phyloP scores from a whole-genome alignment of 768 basidiomycete species.

The Suillus bovinus region DNA sequence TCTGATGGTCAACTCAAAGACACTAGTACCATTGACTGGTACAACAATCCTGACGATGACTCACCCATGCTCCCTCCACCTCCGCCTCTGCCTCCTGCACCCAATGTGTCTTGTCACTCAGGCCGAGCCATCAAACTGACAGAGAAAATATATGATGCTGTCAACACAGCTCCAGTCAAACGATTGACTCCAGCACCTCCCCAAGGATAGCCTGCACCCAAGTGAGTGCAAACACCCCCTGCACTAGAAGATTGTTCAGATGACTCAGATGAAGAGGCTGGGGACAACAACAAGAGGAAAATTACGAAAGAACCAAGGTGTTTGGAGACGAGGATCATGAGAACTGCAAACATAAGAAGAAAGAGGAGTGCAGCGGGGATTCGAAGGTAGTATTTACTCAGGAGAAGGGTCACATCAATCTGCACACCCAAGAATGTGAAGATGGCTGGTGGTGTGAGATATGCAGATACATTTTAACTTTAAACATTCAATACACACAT shows the following conservation, averaged over 20 bases:
- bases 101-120: background rate
- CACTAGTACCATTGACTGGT: background rate
- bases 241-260: background rate
- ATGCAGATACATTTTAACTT: background rate
- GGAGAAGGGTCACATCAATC: background rate
- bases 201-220: background rate
- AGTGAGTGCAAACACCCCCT: background rate
- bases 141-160: background rate
- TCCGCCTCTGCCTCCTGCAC: background rate
- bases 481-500: no score
- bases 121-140: background rate
- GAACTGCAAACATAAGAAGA: background rate
- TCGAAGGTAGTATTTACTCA: background rate
- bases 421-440: background rate
- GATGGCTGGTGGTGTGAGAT: background rate
- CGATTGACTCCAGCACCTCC: background rate
- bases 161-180: background rate
- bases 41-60: background rate
- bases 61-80: background rate
- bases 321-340: background rate
- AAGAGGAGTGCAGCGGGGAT: background rate
- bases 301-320: background rate
- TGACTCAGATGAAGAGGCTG: background rate
- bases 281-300: background rate
- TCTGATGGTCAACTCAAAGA: background rate